Conservation (phyloP, 768 basidiomycete genomes). For the Lactarius sp. region DNA sequence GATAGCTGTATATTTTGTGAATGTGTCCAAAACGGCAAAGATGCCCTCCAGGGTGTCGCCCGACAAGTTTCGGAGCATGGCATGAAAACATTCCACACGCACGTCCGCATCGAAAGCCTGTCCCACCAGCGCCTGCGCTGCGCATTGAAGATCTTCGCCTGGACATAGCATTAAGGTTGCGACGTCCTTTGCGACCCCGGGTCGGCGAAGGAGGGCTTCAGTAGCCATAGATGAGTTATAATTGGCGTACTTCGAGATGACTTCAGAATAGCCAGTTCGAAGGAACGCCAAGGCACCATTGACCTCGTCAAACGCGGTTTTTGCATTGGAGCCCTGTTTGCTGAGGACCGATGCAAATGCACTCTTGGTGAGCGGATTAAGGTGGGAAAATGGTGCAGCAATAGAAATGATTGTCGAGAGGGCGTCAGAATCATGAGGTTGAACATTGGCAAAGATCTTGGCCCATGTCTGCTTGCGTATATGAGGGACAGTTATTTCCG, state of each 20-base stretch:
- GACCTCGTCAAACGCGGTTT: slow-evolving; percentile 46
- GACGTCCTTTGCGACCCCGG: slow-evolving; percentile 54
- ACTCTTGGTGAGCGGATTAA: slow-evolving; percentile 54
- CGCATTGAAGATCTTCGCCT: slow-evolving; percentile 62
- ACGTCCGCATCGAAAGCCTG: slow-evolving; percentile 88
- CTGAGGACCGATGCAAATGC: slow-evolving; percentile 43
- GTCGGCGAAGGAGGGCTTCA: slow-evolving; percentile 49
- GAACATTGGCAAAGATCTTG: slow-evolving; percentile 54
- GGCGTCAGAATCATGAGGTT: slow-evolving; percentile 53
- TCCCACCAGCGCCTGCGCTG: slow-evolving; percentile 75
- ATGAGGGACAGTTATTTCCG: slow-evolving; percentile 32
- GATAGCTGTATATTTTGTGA: slow-evolving; percentile 52
- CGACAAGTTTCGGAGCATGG: slow-evolving; percentile 63
- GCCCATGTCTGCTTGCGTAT: slow-evolving; percentile 65
- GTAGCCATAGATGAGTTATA: slow-evolving; percentile 49
- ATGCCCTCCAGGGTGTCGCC: slow-evolving; percentile 67
- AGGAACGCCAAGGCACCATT: slow-evolving; percentile 56
- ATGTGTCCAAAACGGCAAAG: slow-evolving; percentile 59
- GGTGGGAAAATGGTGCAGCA: slow-evolving; percentile 56
- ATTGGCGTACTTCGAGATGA: slow-evolving; percentile 62
- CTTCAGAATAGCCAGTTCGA: slow-evolving; percentile 56
- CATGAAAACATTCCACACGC: slow-evolving; percentile 82
- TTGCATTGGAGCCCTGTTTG: slow-evolving; percentile 28
- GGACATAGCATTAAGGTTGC: slow-evolving; percentile 80
- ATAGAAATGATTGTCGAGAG: slow-evolving; percentile 54